Conservation (phyloP, 805 yeast species). For the Lipomyces starkeyi region DNA sequence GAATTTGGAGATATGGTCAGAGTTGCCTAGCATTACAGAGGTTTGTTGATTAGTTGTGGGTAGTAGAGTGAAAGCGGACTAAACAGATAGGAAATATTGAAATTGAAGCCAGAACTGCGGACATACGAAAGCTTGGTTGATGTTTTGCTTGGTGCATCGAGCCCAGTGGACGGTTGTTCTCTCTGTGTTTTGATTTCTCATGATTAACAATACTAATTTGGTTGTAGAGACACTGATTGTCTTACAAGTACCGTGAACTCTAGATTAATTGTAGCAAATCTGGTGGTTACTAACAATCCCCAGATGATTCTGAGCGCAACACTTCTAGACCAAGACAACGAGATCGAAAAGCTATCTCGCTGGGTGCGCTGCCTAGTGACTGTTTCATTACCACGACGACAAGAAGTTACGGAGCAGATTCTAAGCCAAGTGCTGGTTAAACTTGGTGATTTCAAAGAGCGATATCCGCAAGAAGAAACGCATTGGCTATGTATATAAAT, state of each 20-base stretch:
- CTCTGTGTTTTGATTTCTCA: not conserved
- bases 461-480: slow-evolving; percentile 8
- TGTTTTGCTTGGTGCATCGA: slow-evolving; percentile 17
- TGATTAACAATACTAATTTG: not conserved
- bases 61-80: not conserved
- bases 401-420: slow-evolving; percentile 24
- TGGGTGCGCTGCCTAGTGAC: slow-evolving; percentile 29
- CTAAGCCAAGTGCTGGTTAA: slow-evolving; percentile 19
- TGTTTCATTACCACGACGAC: slow-evolving; percentile 25
- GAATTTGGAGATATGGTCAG: slow-evolving; percentile 20
- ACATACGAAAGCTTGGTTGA: slow-evolving; percentile 27
- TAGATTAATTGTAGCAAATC: not conserved
- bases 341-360: slow-evolving; percentile 25
- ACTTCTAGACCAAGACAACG: slow-evolving; percentile 12
- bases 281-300: not conserved
- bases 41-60: slow-evolving; percentile 7
- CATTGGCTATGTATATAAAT: slow-evolving; percentile 1
- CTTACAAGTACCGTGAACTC: slow-evolving; percentile 12
- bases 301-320: slow-evolving; percentile 22
- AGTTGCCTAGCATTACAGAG: slow-evolving; percentile 10
- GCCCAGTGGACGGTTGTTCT: slow-evolving; percentile 23
- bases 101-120: slow-evolving; percentile 7
- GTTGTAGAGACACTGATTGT: slow-evolving; percentile 19
- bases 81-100: slow-evolving; percentile 4
- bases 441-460: slow-evolving; percentile 14